Base-by-base conservation (phyloP, 495 filamentous ascomycete genomes). In the Talaromyces thailandensis region DNA sequence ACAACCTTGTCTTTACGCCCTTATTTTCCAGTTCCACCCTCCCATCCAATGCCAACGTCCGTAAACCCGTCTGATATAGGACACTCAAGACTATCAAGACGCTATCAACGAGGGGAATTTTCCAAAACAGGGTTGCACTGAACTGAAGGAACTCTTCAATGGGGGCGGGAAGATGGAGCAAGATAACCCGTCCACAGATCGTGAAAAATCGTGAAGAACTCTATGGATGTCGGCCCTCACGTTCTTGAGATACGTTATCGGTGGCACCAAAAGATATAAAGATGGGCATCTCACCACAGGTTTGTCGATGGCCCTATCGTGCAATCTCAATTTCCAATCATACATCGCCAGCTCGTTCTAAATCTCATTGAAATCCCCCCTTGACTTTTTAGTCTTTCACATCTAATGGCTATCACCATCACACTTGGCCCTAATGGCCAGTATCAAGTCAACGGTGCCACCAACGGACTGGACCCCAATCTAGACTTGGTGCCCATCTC, bases 361-460 rank as follows among this genome's bases (percentile, higher is more conserved):
- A 26, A 52, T 4, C 11, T 24, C 25, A 5, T 52, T 4, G 9
- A 25, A 21, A 21, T 52, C 6, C 18, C 9, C 25, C 48, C 25
- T 52, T 43, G 14, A 52, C 2, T 26, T 21, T 24, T 21, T 24
- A 7, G 3, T 52, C 50, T 52, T 23, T 18, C 7, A 5, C 25
- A 11, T 24, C 9, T 55, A 18, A 71, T 77, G 71, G 67, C 70
- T 48, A 69, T 71, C 62, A 71, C 74, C 11, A 75, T 76, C 61
- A 74, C 71, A 11, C 71, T 75, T 6, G 72, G 73, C 52, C 73
- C 74, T 51, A 71, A 76, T 64, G 71, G 72, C 31, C 73, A 68
- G 60, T 75, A 76, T 48, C 70, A 75, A 55, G 66, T 76, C 52
- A 76, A 75, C 25, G 73, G 71, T 9, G 21, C 6, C 5, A 18